Evolutionary conservation across 441 rosid genomes (phyloP).

Genomic region (Oxalis stricta): DNA sequence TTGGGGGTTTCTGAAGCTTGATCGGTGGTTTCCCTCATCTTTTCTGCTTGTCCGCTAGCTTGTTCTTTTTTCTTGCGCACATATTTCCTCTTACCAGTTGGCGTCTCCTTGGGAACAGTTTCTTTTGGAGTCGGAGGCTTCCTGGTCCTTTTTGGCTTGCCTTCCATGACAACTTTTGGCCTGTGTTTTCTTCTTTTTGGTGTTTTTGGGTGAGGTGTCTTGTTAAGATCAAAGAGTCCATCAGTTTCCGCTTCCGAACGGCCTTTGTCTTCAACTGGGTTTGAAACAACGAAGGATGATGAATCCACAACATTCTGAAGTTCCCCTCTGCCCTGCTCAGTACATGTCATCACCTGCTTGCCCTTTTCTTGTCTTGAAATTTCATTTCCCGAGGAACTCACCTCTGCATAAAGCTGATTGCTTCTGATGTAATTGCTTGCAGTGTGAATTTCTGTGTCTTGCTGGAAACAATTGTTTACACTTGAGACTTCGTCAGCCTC

Average conservation of each 20-base stretch:
- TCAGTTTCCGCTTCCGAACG: slow-evolving; percentile 16
- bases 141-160: slow-evolving; percentile 40
- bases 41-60: slow-evolving; percentile 22
- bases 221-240: slow-evolving; percentile 49
- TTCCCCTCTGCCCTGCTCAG: slow-evolving; percentile 12
- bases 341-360: slow-evolving; percentile 12
- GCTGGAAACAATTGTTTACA: slow-evolving; percentile 17
- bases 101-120: slow-evolving; percentile 16
- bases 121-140: slow-evolving; percentile 24
- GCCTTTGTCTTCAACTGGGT: slow-evolving; percentile 19
- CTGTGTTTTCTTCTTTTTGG: slow-evolving; percentile 67
- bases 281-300: slow-evolving; percentile 26
- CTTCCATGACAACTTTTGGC: slow-evolving; percentile 72
- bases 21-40: slow-evolving; percentile 8
- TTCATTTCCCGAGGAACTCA: slow-evolving; percentile 3
- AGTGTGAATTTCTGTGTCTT: slow-evolving; percentile 23
- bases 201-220: slow-evolving; percentile 62
- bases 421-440: slow-evolving; percentile 14
- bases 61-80: slow-evolving; percentile 39
- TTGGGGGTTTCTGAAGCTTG: slow-evolving; percentile 13
- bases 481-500: slow-evolving; percentile 26
- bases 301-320: slow-evolving; percentile 31
- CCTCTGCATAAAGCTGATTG: slow-evolving; percentile 4
- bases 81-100: slow-evolving; percentile 49
- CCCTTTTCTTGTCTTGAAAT: slow-evolving; percentile 19